Evolutionary conservation across 108 stramenopile species (phyloP), one percentile per base, ranked within the genome.

Genomic region (Cyclotella distinguenda): DNA sequence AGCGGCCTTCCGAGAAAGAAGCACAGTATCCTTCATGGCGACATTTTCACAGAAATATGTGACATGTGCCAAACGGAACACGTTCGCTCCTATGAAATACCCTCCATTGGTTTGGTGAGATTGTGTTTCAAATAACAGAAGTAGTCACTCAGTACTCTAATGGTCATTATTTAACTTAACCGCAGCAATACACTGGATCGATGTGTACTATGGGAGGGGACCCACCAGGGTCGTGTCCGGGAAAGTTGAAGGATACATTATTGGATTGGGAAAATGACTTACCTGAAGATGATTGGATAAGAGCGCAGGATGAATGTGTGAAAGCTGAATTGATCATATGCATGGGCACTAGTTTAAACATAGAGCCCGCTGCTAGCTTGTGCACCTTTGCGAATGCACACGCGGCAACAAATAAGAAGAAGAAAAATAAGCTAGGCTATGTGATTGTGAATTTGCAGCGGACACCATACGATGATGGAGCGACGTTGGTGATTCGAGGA

Each of bases 231-330:
- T 40, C 52, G 16, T 78, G 74, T 28, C 43, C 45, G 9, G 89
- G 90, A 10, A 65, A 47, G 23, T 51, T 95, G 54, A 78, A 68
- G 25, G 94, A 95, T 66, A 92, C 86, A 18, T 59, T 95, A 7
- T 64, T 95, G 46, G 94, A 95, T 70, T 95, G 94, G 94, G 89
- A 92, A 66, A 87, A 92, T 74, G 70, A 72, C 11, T 64, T 95
- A 35, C 89, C 90, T 0, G 74, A 87, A 11, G 40, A 68, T 27
- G 94, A 92, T 52, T 85, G 85, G 67, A 66, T 72, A 16, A 57
- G 73, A 21, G 79, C 89, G 6, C 53, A 77, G 42, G 43, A 72
- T n/a, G 77, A 89, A 60, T 92, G 87, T 47, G 65, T 55, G 28
- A 45, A 40, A n/a, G 87, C 90, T 19, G 88, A 92, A 65, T 76